phyloP scores from a whole-genome alignment of 169 alveolate genomes.

The Blepharisma undulans region DNA sequence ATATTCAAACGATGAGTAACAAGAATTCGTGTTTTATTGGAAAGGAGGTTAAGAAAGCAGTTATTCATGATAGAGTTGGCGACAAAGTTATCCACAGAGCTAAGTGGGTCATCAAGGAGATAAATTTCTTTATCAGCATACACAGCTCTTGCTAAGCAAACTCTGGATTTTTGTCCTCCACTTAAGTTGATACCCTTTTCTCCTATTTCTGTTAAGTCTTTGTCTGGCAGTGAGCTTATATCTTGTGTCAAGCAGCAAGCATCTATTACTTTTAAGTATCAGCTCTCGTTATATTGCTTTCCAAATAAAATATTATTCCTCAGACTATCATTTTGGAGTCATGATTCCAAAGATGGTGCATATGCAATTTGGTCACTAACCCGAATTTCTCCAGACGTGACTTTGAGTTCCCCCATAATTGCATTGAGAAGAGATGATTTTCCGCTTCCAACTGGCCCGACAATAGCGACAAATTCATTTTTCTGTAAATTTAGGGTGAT shows the following conservation, averaged over 20 bases:
- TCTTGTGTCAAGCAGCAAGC: conserved; percentile 80
- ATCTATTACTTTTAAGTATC: conserved; percentile 68
- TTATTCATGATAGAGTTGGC: conserved; percentile 77
- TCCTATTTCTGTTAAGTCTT: conserved; percentile 93
- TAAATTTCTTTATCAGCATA: conserved; percentile 75
- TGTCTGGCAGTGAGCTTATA: conserved; percentile 75
- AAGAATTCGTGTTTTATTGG: conserved; percentile 53
- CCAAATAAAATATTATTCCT: conserved; percentile 29
- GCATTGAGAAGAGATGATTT: conserved; percentile 73
- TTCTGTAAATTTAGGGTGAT: conserved; percentile 57
- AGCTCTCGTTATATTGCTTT: not conserved
- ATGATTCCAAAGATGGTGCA: conserved; percentile 76
- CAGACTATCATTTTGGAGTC: conserved; percentile 10
- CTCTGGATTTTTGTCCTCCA: conserved; percentile 93
- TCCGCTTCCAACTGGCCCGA: conserved; percentile 86
- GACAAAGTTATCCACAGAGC: conserved; percentile 90
- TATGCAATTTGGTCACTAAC: conserved; percentile 43
- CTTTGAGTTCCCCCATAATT: conserved; percentile 41
- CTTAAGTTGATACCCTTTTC: conserved; percentile 89
- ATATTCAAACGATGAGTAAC: conserved; percentile 41
- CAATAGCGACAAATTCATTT: conserved; percentile 71
- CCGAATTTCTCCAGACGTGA: not conserved
- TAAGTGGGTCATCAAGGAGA: conserved; percentile 88
- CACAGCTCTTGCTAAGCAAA: conserved; percentile 93
- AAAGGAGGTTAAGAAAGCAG: conserved; percentile 40